Evolutionary conservation across 306 rosid species (phyloP).

Genomic region (Vigna nakashimae): DNA sequence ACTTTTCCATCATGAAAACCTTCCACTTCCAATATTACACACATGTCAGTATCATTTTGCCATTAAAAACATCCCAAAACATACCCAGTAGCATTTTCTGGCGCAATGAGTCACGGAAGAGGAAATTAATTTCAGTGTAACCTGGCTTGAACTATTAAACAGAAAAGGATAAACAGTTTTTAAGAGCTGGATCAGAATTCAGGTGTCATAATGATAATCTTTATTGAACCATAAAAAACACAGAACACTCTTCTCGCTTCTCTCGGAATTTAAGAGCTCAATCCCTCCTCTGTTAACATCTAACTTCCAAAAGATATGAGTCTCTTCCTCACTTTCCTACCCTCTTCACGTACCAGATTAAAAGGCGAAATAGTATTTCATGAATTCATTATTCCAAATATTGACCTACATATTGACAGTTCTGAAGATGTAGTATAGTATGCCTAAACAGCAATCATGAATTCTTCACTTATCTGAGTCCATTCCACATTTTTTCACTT

Average conservation of each 20-base stretch:
- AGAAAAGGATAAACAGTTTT: neutral
- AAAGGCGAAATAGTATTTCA: neutral
- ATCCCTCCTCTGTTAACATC: neutral
- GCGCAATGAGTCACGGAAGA: constrained; percentile 9
- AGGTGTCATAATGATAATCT: neutral
- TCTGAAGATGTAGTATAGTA: neutral
- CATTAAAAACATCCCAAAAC: neutral
- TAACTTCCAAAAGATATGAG: neutral
- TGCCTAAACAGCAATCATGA: neutral
- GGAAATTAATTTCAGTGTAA: neutral
- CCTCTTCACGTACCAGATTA: neutral
- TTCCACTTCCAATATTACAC: constrained; percentile 21
- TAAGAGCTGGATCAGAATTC: neutral
- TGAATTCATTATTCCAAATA: neutral
- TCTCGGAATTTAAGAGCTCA: neutral
- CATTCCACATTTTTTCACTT: constrained; percentile 5
- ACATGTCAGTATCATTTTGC: neutral
- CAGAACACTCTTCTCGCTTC: neutral
- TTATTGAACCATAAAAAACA: neutral
- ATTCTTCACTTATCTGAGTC: neutral
- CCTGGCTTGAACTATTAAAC: neutral
- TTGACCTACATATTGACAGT: neutral
- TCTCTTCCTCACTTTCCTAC: neutral
- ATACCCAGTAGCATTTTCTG: neutral
- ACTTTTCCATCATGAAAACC: neutral